These are phyloP conservation scores for Drosera spatulata DNA, from an alignment of 179 eudicot species.

Conservation along the genomic window DNA sequence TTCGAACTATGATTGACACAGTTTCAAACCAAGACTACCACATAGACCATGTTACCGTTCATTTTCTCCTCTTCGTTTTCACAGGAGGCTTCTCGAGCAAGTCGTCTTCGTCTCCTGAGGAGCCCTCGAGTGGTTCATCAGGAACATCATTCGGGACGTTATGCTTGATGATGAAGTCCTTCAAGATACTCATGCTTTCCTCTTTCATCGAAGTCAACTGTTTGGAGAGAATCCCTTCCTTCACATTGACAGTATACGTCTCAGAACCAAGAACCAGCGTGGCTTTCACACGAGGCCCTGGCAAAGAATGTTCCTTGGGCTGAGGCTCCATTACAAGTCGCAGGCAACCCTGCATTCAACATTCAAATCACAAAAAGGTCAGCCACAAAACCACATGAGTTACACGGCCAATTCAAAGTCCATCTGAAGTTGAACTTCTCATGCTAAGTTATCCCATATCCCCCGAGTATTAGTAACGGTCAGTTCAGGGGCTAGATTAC, in stretches of 20 bases:
- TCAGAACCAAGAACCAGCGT: conserved; percentile 63
- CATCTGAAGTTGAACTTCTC: too few relatives aligned
- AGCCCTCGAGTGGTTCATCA: conserved; percentile 65
- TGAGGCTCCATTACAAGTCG: conserved; percentile 35
- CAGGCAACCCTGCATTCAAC: neutral
- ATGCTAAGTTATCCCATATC: too few relatives aligned
- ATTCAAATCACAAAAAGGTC: neutral
- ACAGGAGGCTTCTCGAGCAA: conserved; percentile 26
- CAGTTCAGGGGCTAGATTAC: too few relatives aligned
- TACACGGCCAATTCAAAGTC: too few relatives aligned
- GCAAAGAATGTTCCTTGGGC: conserved; percentile 9
- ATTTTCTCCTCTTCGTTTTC: conserved; percentile 52
- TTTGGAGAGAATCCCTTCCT: conserved; percentile 51
- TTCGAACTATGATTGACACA: too few relatives aligned
- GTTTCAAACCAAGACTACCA: too few relatives aligned
- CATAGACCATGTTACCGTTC: neutral
- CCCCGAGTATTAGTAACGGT: too few relatives aligned
- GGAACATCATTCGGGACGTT: conserved; percentile 86
- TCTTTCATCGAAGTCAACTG: conserved; percentile 57
- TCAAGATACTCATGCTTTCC: conserved; percentile 67
- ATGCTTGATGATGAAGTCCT: conserved; percentile 71
- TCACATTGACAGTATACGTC: conserved; percentile 24
- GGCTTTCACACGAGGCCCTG: conserved; percentile 32
- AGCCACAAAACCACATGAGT: too few relatives aligned
- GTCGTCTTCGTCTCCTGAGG: conserved; percentile 58